phyloP scores from a whole-genome alignment of 306 rosid genomes.

The Cucumis cinereus region DNA sequence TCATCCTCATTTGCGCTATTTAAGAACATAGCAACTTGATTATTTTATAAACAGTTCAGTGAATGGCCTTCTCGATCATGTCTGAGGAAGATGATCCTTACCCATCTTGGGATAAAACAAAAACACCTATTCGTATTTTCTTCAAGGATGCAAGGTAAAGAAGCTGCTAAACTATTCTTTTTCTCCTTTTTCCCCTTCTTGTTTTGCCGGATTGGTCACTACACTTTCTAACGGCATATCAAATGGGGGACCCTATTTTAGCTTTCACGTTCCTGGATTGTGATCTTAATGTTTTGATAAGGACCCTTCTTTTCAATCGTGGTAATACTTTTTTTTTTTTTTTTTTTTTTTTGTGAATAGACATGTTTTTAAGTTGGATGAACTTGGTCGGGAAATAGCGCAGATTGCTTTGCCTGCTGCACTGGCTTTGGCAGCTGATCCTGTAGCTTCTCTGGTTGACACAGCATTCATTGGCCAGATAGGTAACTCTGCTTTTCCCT shows the following conservation, averaged over 20 bases:
- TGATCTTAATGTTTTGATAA: background rate
- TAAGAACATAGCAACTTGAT: background rate
- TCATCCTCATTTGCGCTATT: background rate
- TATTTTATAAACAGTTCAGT: background rate
- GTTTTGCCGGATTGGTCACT: background rate
- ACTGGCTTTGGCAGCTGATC: constrained; percentile 86
- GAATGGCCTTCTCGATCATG: constrained; percentile 24
- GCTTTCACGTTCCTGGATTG: background rate
- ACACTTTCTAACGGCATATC: background rate
- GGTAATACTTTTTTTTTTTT: background rate
- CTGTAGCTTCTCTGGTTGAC: constrained; percentile 82
- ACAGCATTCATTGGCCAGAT: constrained; percentile 91
- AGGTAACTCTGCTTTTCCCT: constrained; percentile 31
- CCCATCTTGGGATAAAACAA: constrained; percentile 33
- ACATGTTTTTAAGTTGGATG: constrained; percentile 31
- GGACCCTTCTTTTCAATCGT: background rate
- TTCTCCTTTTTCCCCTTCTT: no score
- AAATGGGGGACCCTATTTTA: background rate
- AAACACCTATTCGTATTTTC: constrained; percentile 34
- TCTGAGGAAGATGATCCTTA: constrained; percentile 31
- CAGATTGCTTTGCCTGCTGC: constrained; percentile 87
- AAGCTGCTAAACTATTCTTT: background rate
- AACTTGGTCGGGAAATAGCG: constrained; percentile 67
- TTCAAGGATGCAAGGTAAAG: constrained; percentile 59
- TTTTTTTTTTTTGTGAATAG: constrained; percentile 13